A percentile compares a stretch with the other conserved stretches of the same genome.
Evolutionary conservation across 345 rosid genomes (phyloP).

Genomic region (Pistacia vera): DNA sequence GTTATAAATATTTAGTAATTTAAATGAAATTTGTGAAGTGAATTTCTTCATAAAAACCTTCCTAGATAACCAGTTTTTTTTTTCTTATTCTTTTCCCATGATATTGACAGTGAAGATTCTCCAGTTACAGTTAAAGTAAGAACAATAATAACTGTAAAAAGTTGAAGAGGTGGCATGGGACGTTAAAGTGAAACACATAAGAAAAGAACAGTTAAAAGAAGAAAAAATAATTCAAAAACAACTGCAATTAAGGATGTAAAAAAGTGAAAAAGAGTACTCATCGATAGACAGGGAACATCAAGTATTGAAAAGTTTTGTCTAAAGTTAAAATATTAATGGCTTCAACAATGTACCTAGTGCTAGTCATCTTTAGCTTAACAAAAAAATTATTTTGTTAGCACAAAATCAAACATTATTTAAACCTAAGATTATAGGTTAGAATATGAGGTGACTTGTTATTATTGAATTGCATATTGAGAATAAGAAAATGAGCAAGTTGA

Average conservation of each 20-base stretch:
- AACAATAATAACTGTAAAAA: background rate
- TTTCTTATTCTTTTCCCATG: background rate
- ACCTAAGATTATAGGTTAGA: conserved; percentile 3
- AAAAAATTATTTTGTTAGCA: background rate
- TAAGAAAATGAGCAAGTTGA: too few species aligned
- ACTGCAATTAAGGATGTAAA: background rate
- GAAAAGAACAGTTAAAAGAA: background rate
- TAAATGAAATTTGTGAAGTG: too few species aligned
- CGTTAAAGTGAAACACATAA: background rate
- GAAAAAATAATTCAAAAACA: background rate
- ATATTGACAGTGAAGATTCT: background rate
- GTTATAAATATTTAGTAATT: too few species aligned
- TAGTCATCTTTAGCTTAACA: background rate
- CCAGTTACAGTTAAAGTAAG: background rate
- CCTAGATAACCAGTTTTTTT: too few species aligned
- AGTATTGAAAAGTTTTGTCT: too few species aligned
- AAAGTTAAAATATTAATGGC: too few species aligned
- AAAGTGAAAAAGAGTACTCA: background rate
- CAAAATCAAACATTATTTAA: background rate
- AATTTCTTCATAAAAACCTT: too few species aligned
- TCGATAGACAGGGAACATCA: too few species aligned
- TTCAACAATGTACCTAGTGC: background rate
- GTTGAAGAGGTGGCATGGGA: too few species aligned
- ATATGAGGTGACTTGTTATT: too few species aligned
- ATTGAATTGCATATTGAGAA: too few species aligned